Conservation (phyloP, 1,139 yeast species). For the Debaryomyces udenii region DNA sequence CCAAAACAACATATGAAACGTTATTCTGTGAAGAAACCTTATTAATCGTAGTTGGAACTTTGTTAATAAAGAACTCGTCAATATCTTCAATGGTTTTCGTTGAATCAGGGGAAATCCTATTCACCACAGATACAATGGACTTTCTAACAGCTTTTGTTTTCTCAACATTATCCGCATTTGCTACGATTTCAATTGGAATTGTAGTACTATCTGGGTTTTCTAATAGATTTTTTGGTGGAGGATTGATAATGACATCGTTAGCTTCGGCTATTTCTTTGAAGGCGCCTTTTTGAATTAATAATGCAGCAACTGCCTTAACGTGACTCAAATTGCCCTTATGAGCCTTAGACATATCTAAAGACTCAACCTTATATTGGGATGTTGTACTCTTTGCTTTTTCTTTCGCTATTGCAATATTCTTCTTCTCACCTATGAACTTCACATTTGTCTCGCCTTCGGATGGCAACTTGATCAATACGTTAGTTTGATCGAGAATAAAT, state of each 20-base stretch:
- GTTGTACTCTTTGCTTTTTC: constrained; percentile 56
- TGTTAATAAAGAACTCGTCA: constrained; percentile 64
- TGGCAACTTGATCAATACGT: constrained; percentile 70
- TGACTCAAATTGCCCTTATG: constrained; percentile 80
- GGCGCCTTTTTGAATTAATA: constrained; percentile 55
- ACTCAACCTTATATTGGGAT: constrained; percentile 57
- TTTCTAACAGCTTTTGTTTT: constrained; percentile 53
- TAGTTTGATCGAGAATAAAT: constrained; percentile 49
- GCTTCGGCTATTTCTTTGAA: constrained; percentile 50
- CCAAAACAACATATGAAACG: constrained; percentile 60
- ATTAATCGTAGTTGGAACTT: constrained; percentile 49
- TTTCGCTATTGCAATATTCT: constrained; percentile 62
- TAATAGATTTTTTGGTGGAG: constrained; percentile 49
- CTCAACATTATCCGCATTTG: constrained; percentile 36
- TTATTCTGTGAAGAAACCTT: constrained; percentile 51
- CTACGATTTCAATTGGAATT: constrained; percentile 48
- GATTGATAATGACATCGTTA: constrained; percentile 54
- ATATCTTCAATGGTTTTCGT: constrained; percentile 64
- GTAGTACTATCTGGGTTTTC: constrained; percentile 22
- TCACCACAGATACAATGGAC: constrained; percentile 71
- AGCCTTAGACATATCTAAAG: constrained; percentile 81
- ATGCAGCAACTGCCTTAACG: constrained; percentile 73
- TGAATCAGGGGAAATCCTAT: constrained; percentile 69
- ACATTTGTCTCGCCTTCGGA: constrained; percentile 48
- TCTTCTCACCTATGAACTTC: constrained; percentile 65